phyloP scores from a whole-genome alignment of 495 filamentous ascomycete genomes.

The Xylaria curta region DNA sequence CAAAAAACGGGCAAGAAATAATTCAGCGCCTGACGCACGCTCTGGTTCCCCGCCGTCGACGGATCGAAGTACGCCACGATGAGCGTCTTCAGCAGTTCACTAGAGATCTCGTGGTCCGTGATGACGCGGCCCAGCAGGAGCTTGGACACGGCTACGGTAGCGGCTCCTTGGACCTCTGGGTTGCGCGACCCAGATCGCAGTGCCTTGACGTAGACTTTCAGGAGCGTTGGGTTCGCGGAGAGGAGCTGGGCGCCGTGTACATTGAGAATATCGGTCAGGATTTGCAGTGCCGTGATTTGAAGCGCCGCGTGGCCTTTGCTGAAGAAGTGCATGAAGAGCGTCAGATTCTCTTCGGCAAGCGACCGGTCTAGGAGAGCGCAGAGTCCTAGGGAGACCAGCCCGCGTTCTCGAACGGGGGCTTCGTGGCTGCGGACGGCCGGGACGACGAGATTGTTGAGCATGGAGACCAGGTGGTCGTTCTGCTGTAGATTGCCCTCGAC shows the following conservation, averaged over 20 bases:
- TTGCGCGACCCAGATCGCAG: constrained; percentile 71
- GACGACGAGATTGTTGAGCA: constrained; percentile 95
- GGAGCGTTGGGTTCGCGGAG: constrained; percentile 62
- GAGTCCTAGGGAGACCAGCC: constrained; percentile 86
- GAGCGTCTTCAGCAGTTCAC: constrained; percentile 80
- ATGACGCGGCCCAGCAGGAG: constrained; percentile 78
- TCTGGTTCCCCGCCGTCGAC: constrained; percentile 78
- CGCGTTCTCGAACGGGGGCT: constrained; percentile 88
- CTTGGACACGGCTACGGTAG: constrained; percentile 82
- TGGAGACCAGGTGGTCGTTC: constrained; percentile 86
- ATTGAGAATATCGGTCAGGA: constrained; percentile 91
- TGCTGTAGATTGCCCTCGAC: constrained; percentile 83
- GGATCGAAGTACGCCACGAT: constrained; percentile 92
- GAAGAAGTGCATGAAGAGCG: constrained; percentile 94
- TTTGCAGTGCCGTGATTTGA: constrained; percentile 87
- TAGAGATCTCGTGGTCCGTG: constrained; percentile 58
- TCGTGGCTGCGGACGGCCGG: constrained; percentile 94
- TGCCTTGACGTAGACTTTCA: constrained; percentile 79
- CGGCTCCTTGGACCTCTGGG: constrained; percentile 79
- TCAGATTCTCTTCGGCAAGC: constrained; percentile 90
- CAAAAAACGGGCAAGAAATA: constrained; percentile 98
- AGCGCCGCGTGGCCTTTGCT: constrained; percentile 88
- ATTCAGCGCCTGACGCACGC: constrained; percentile 85
- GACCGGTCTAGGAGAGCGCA: constrained; percentile 90
- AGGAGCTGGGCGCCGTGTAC: constrained; percentile 80